These are phyloP conservation scores for peach (Prunus persica) DNA, from an alignment of 306 rosid species.

Conservation along the genomic window Prunus_persica_NCBIv2 NC_034015.1:1147001-1147500, in stretches of 20 bases:
- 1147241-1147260: constrained; percentile 33
- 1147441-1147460: neutral
- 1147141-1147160: constrained; percentile 78
- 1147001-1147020: neutral
- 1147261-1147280: neutral
- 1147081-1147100: neutral
- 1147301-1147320: neutral
- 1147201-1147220: constrained; percentile 88
- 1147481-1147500: neutral
- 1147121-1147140: constrained; percentile 29
- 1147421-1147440: neutral
- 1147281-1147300: neutral
- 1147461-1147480: neutral
- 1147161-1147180: constrained; percentile 91
- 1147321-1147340: constrained; percentile 13
- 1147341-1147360: neutral
- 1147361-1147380: neutral
- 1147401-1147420: neutral
- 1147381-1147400: neutral
- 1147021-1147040: constrained; percentile 1
- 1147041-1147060: neutral
- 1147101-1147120: too few species aligned
- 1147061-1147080: neutral
- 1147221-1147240: constrained; percentile 80
- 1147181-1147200: constrained; percentile 93